Evolutionary conservation across 1,284 basidiomycete genomes (phyloP), one percentile per base, ranked within the genome.

Genomic region (Cryptococcus sp.): DNA sequence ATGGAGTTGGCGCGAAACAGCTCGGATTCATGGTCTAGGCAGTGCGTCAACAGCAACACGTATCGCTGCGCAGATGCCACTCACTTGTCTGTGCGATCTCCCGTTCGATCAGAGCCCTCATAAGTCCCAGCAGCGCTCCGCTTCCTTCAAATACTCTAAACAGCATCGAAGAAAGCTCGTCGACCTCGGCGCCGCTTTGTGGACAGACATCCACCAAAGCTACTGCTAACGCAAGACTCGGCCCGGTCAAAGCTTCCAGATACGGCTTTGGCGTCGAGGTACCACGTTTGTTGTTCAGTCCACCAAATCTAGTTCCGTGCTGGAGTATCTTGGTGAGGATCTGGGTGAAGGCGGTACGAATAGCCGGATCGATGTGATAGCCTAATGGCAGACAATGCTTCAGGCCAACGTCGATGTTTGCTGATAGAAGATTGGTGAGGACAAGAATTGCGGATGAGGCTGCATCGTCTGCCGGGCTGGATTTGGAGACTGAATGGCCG

Each of bases 151-250:
- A 93, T 20, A 92, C 80, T 63, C 93, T 90, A 68, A 95, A 83
- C 52, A 96, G 80, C n/a, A 94, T 86, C 2, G 87, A 64, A 0
- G 72, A 86, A 47, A 93, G 87, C 80, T 93, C 86, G 62, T 93
- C 91, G 7, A 89, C 85, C 67, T 93, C 90, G 19, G 76, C 74
- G 16, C 86, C 81, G 10, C 46, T 51, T 25, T 65, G 55, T 5
- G 90, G 88, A 68, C 91, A 93, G 1, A 86, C 85, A 73, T 94
- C 90, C 71, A 90, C 91, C 49, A 94, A 88, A 0, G 91, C 90
- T 66, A 93, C 78, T 1, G 89, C 90, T 49, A 95, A 61, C 3
- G 83, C 10, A 57, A 75, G 61, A 71, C 78, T 75, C 59, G 68
- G 40, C 45, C 61, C 46, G 25, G 68, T 65, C 15, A 76, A 50